Evolutionary conservation across 371 early-diverging fungal genomes (phyloP), one percentile per base, ranked within the genome.

Genomic region (Astathelohania contejeani): DNA sequence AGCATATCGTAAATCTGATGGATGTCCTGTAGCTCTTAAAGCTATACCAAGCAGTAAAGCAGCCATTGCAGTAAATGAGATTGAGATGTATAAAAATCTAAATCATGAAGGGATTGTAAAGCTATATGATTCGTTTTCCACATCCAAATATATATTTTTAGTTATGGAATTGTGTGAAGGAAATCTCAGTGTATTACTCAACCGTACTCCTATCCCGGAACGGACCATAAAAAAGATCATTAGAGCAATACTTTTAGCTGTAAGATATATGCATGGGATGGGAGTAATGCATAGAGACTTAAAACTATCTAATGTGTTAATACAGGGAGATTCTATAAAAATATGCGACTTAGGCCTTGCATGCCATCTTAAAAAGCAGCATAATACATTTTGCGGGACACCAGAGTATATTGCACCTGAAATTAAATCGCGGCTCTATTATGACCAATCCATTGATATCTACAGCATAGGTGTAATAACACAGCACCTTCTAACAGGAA

Each of bases 291-390:
- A 64, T 48, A 53, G 61, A n/a, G 64, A 64, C 42, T n/a, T 64
- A 16, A 64, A 64, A 44, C 38, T 52, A 18, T 39, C 47, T 29
- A 64, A 64, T 50, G 45, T 64, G 12, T 44, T 58, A 29, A 16
- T 64, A 18, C 44, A 53, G 45, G 44, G 39, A n/a, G 29, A 22
- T 40, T 40, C 39, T 18, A 32, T 42, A 35, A 64, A 53, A 27
- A 64, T 64, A 12, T 48, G 53, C 26, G 64, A 64, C 53, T 60
- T 64, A 53, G 64, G 64, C 14, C 61, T 51, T 27, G 27, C 60
- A 0, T 51, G 53, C 23, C 28, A 48, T 29, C 23, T 38, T 12
- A 43, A 48, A 7, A 28, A 29, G 3, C 39, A 25, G 10, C 32
- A 16, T 10, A 9, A 40, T 27, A 42, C 32, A 25, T 57, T 40